phyloP scores from a whole-genome alignment of 139 green algal genomes.

The Volvox africanus region DNA sequence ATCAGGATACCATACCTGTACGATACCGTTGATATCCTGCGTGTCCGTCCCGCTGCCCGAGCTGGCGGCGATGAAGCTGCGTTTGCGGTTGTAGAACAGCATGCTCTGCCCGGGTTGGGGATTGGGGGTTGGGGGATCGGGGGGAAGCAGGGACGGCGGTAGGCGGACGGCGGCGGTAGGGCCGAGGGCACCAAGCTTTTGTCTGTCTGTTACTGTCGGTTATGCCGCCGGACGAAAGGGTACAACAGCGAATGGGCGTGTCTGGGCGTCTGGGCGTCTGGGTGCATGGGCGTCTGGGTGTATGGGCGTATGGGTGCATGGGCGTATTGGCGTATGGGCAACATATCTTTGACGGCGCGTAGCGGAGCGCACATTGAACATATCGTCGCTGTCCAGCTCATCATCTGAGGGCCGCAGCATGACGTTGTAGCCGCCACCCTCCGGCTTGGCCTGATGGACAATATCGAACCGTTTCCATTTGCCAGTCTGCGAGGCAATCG shows the following conservation, averaged over 20 bases:
- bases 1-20: slow-evolving; percentile 31
- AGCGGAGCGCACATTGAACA: slow-evolving; percentile 44
- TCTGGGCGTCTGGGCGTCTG: too few species aligned
- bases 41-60: slow-evolving; percentile 56
- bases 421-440: slow-evolving; percentile 10
- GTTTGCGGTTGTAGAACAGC: slow-evolving; percentile 59
- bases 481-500: background rate
- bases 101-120: slow-evolving; percentile 39
- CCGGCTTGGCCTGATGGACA: slow-evolving; percentile 43
- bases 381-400: slow-evolving; percentile 45
- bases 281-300: too few species aligned
- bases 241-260: too few species aligned
- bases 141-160: background rate
- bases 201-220: too few species aligned
- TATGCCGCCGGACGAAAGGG: too few species aligned
- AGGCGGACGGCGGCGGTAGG: background rate
- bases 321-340: too few species aligned
- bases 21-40: slow-evolving; percentile 63
- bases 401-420: slow-evolving; percentile 44
- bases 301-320: too few species aligned
- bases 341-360: background rate
- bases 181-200: too few species aligned
- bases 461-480: slow-evolving; percentile 56
- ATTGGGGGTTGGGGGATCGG: too few species aligned
- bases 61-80: slow-evolving; percentile 52